Conservation (phyloP, 2,329 filamentous ascomycete genomes). For the Diaporthe amygdali region DNA sequence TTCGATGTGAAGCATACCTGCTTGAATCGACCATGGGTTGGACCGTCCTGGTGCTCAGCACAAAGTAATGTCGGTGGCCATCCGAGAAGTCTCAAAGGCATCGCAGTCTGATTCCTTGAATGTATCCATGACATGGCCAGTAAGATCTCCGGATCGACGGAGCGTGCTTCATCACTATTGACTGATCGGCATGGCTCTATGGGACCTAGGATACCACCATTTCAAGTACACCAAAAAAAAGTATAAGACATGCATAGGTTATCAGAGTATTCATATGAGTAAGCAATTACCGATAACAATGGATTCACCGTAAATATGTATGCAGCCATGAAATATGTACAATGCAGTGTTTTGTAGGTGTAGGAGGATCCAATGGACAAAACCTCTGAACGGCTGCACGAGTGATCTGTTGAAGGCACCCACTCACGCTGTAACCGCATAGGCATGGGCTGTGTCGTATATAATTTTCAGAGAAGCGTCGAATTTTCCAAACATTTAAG, state of each 20-base stretch:
- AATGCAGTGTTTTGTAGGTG: constrained; percentile 3
- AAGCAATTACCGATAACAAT: constrained; percentile 5
- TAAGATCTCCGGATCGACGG: background rate
- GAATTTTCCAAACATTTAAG: constrained; percentile 12
- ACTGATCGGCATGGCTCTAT: constrained; percentile 6
- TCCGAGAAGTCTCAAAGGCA: background rate
- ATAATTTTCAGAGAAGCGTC: constrained; percentile 26
- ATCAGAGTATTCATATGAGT: constrained; percentile 1
- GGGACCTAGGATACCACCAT: constrained; percentile 26
- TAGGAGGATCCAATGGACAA: constrained; percentile 12
- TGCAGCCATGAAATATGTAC: constrained; percentile 20
- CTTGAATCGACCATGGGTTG: background rate
- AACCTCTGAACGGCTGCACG: constrained; percentile 20
- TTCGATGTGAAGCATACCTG: background rate
- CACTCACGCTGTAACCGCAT: constrained; percentile 25
- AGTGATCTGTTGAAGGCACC: constrained; percentile 28
- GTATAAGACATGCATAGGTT: constrained; percentile 22
- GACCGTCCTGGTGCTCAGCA: background rate
- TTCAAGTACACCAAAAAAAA: constrained; percentile 24
- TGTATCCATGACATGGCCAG: background rate
- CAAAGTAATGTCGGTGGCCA: background rate
- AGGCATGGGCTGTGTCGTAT: constrained; percentile 26
- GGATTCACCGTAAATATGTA: constrained; percentile 24
- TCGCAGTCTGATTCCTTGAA: background rate
- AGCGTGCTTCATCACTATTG: background rate